A percentile compares a stretch with the other conserved stretches of the same genome.
phyloP scores from a whole-genome alignment of 305 asterid species.

The Withania somnifera region DNA sequence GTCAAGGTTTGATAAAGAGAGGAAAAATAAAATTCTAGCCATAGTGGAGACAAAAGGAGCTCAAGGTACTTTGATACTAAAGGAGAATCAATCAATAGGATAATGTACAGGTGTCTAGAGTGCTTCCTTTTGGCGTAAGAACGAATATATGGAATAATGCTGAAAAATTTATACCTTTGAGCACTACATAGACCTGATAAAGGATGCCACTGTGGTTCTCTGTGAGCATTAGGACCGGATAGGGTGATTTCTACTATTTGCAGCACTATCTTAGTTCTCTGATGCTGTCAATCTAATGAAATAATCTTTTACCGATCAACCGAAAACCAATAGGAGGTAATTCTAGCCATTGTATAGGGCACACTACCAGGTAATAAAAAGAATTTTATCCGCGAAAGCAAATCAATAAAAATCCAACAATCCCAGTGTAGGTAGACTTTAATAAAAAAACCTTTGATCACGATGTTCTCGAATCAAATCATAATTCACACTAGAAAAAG shows the following conservation, averaged over 20 bases:
- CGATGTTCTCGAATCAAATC: neutral
- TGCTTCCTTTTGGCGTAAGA: neutral
- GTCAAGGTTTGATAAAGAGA: neutral
- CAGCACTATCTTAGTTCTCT: neutral
- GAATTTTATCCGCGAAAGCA: neutral
- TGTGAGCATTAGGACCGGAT: neutral
- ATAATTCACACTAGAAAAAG: neutral
- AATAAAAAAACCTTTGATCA: neutral
- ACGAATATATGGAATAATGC: neutral
- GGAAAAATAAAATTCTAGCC: neutral
- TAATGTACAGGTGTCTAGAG: neutral
- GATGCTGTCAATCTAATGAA: neutral
- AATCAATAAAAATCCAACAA: neutral
- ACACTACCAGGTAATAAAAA: neutral
- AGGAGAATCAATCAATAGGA: neutral
- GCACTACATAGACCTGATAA: neutral
- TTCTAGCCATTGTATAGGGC: neutral
- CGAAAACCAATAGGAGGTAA: neutral
- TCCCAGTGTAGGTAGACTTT: neutral
- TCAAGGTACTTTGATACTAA: neutral
- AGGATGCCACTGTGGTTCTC: neutral
- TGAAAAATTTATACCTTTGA: neutral
- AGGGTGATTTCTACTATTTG: neutral
- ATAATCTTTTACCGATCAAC: neutral
- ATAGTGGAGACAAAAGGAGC: neutral